These are phyloP conservation scores for Knoxdaviesia proteae DNA, from an alignment of 2,329 filamentous ascomycete genomes.

Conservation along the genomic window DNA sequence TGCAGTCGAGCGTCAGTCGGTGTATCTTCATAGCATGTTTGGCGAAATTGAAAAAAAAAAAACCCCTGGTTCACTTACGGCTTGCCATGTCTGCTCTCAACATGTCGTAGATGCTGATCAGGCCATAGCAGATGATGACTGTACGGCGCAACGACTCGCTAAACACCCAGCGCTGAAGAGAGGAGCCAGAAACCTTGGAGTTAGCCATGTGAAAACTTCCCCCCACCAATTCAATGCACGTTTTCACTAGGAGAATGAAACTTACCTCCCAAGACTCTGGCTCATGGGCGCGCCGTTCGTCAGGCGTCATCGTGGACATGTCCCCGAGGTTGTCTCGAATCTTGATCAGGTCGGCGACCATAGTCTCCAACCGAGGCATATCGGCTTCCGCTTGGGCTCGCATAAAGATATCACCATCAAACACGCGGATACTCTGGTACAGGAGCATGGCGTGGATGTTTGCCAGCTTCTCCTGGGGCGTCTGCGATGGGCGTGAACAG, in stretches of 20 bases:
- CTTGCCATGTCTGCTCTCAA: neutral
- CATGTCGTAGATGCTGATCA: neutral
- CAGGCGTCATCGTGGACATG: slow-evolving; percentile 2
- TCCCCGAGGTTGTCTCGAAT: neutral
- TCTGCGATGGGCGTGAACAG: neutral
- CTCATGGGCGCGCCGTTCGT: neutral
- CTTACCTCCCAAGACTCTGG: slow-evolving; percentile 1
- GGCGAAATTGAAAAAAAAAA: neutral
- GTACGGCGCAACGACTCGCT: slow-evolving; percentile 1
- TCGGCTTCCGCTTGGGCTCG: slow-evolving; percentile 16
- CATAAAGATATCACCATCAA: slow-evolving; percentile 25
- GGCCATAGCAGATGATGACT: slow-evolving; percentile 1
- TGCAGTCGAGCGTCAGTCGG: too few relatives aligned
- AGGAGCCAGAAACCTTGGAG: neutral
- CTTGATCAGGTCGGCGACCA: slow-evolving; percentile 4
- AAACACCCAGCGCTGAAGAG: slow-evolving; percentile 1
- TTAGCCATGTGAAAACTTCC: too few relatives aligned
- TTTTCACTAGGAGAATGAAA: neutral
- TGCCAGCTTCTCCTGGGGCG: slow-evolving; percentile 13
- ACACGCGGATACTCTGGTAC: slow-evolving; percentile 27
- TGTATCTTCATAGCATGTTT: neutral
- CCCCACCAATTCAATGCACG: too few relatives aligned
- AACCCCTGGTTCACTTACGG: too few relatives aligned
- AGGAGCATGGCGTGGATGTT: slow-evolving; percentile 25
- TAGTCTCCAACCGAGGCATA: slow-evolving; percentile 13